phyloP scores from a whole-genome alignment of 345 rosid genomes.

The Rubroshorea leprosula region DNA sequence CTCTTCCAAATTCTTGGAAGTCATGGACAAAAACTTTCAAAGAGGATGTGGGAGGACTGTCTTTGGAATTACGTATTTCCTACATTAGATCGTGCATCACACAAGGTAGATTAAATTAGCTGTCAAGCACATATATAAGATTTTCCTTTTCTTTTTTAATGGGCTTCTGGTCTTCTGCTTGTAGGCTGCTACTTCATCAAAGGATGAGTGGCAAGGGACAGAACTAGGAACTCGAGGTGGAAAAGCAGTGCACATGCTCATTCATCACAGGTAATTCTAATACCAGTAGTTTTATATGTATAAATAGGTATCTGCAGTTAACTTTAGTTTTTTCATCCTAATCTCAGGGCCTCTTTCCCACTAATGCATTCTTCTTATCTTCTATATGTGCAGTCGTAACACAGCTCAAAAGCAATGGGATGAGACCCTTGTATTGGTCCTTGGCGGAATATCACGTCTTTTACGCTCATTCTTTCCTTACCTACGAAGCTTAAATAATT shows the following conservation, averaged over 20 bases:
- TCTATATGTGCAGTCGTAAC: slow-evolving; percentile 67
- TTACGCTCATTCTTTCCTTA: slow-evolving; percentile 91
- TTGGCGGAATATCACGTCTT: slow-evolving; percentile 89
- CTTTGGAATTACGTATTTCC: slow-evolving; percentile 97
- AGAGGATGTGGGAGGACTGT: slow-evolving; percentile 97
- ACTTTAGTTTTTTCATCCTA: slow-evolving; percentile 6
- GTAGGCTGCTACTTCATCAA: slow-evolving; percentile 96
- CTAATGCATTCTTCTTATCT: slow-evolving; percentile 16
- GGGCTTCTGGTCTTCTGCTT: slow-evolving; percentile 22
- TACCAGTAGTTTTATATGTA: slow-evolving; percentile 1
- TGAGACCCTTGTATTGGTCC: slow-evolving; percentile 92
- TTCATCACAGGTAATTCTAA: slow-evolving; percentile 78
- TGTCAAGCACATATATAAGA: slow-evolving; percentile 6
- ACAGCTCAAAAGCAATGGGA: slow-evolving; percentile 99
- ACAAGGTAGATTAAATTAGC: slow-evolving; percentile 57
- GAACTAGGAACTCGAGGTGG: slow-evolving; percentile 95
- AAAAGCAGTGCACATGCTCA: slow-evolving; percentile 96
- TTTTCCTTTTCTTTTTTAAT: not conserved
- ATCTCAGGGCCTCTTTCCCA: slow-evolving; percentile 8
- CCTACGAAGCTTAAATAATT: slow-evolving; percentile 63
- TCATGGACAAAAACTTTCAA: slow-evolving; percentile 87
- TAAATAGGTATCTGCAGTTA: not conserved
- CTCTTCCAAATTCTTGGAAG: slow-evolving; percentile 91
- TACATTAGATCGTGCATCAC: slow-evolving; percentile 75
- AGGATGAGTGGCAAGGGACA: slow-evolving; percentile 98